Evolutionary conservation across 2,329 filamentous ascomycete genomes (phyloP), one percentile per base, ranked within the genome.

Genomic region (Aspergillus fumigatiaffinis): DNA sequence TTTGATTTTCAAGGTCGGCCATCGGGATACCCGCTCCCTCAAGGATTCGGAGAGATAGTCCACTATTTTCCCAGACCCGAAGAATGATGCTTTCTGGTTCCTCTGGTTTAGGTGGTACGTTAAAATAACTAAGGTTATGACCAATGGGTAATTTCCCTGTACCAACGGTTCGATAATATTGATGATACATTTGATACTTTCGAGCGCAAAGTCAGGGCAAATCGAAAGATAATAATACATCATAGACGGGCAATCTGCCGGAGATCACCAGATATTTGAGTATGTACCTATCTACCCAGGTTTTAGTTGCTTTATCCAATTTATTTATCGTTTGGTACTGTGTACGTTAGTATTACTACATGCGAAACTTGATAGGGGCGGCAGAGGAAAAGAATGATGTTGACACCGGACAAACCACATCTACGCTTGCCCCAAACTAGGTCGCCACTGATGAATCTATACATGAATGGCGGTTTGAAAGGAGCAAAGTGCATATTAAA

Each of bases 21-120:
- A 62, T 62, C 55, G 55, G 55, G 53, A 56, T 60, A 60, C 41
- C 60, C 60, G 56, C 55, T 51, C 46, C 51, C 50, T 50, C 51
- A 41, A 41, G 44, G 25, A 52, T 28, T 59, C 52, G 54, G 59
- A 55, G 51, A 61, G 53, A 54, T 42, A 25, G 48, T 28, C 53
- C 49, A 55, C 53, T 54, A 28, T 55, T 55, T 23, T 38, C n/a
- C 17, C 26, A 53, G 54, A 59, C 46, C 59, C 60, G 55, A 62
- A 62, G 58, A 62, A 62, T 62, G 60, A 44, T 53, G 50, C 50
- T 55, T 55, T 44, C 51, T 55, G 51, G 53, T 55, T 51, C 38
- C 51, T 20, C 29, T 52, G 42, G 51, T 50, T 51, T 56, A 57
- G 42, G 53, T 57, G 12, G 12, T 23, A 10, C 21, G 54, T 54